Evolutionary conservation across 2,329 filamentous ascomycete genomes (phyloP).

Genomic region (Parafenestella ontariensis): DNA sequence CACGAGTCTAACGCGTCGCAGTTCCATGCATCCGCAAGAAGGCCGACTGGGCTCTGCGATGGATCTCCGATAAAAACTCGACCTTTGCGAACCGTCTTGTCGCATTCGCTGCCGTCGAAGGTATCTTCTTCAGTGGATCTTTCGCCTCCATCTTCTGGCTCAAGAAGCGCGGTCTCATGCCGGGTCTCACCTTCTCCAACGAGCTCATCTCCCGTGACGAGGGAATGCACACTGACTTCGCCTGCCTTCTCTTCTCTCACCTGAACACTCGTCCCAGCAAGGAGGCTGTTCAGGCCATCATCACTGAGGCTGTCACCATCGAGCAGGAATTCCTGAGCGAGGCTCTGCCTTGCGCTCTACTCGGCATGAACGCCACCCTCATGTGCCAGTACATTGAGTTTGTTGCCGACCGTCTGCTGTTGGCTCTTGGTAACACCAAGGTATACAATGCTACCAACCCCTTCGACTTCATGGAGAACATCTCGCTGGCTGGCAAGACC

Average conservation of each 20-base stretch:
- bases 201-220: slow-evolving; percentile 99
- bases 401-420: slow-evolving; percentile 91
- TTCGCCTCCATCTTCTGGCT: slow-evolving; percentile 99
- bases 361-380: slow-evolving; percentile 95
- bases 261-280: slow-evolving; percentile 88
- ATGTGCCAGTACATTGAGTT: slow-evolving; percentile 99
- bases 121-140: slow-evolving; percentile 99
- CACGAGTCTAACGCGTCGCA: slow-evolving; percentile 50
- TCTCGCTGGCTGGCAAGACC: slow-evolving; percentile 97
- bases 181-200: slow-evolving; percentile 98
- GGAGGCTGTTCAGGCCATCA: slow-evolving; percentile 82
- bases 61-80: slow-evolving; percentile 93
- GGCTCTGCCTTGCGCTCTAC: slow-evolving; percentile 87
- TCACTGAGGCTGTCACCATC: slow-evolving; percentile 90
- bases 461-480: slow-evolving; percentile 99
- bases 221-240: slow-evolving; percentile 99
- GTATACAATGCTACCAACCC: slow-evolving; percentile 92
- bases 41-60: slow-evolving; percentile 95
- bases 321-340: slow-evolving; percentile 99
- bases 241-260: slow-evolving; percentile 97
- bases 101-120: slow-evolving; percentile 96
- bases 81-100: slow-evolving; percentile 95
- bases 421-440: slow-evolving; percentile 94
- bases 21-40: slow-evolving; percentile 98
- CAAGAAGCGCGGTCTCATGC: slow-evolving; percentile 99